Evolutionary conservation across 164 flowering plant species (phyloP).

Genomic region (Tetrastigma voinierianum): DNA sequence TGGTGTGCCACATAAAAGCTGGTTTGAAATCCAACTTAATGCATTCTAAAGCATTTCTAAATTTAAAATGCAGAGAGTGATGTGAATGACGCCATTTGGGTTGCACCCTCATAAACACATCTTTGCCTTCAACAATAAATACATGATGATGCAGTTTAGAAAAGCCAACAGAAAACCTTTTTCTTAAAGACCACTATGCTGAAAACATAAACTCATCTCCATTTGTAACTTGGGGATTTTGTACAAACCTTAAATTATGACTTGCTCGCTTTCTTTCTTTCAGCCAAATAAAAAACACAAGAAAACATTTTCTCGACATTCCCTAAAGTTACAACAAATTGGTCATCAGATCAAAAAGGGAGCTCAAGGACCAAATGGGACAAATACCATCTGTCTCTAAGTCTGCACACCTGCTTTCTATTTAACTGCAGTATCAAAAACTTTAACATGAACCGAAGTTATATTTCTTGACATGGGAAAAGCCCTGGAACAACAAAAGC

Average conservation of each 20-base stretch:
- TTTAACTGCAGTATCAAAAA: neutral
- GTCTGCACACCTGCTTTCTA: neutral
- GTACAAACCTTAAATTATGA: neutral
- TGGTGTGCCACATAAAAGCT: too few species aligned
- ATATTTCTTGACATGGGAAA: neutral
- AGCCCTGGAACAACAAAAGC: neutral
- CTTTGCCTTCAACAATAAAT: too few species aligned
- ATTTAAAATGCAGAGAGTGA: too few species aligned
- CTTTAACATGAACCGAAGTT: neutral
- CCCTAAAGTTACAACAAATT: too few species aligned
- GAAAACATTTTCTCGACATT: neutral
- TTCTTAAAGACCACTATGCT: too few species aligned
- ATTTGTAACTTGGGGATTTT: neutral
- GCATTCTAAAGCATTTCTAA: too few species aligned
- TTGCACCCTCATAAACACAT: too few species aligned
- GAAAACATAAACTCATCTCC: neutral
- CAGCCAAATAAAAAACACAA: slow-evolving; percentile 1
- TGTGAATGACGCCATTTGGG: too few species aligned
- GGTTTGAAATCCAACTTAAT: too few species aligned
- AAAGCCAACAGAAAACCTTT: too few species aligned
- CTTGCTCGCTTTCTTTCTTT: neutral
- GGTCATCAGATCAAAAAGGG: too few species aligned
- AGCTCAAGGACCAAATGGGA: neutral
- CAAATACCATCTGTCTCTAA: neutral
- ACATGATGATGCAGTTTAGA: neutral